Conservation (phyloP, 2,329 filamentous ascomycete species). For the Zymoseptoria ardabiliae region DNA sequence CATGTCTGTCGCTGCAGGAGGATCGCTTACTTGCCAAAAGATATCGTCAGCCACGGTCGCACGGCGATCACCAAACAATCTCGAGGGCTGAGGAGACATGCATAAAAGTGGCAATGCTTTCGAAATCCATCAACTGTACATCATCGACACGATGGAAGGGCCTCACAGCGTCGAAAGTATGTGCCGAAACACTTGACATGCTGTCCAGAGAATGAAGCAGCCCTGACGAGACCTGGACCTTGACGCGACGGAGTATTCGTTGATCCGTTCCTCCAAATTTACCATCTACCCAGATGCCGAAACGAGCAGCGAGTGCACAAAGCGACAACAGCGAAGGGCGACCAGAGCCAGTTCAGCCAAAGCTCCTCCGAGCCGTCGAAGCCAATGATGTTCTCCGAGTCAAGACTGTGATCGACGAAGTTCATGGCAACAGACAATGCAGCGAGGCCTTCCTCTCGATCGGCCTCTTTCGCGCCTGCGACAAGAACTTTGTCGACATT, state of each 20-base stretch:
- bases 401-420: conserved; percentile 26
- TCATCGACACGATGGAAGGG: neutral
- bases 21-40: neutral
- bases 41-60: conserved; percentile 8
- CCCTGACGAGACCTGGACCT: neutral
- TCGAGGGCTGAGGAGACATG: conserved; percentile 6
- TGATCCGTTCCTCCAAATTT: neutral
- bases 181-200: neutral
- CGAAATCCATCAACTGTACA: neutral
- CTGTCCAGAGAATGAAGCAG: neutral
- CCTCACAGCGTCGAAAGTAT: neutral
- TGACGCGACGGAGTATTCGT: neutral
- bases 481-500: conserved; percentile 27
- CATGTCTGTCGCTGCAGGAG: neutral
- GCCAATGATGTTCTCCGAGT: conserved; percentile 32
- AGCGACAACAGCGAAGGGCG: conserved; percentile 10
- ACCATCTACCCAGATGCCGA: conserved; percentile 6
- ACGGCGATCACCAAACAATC: conserved; percentile 2
- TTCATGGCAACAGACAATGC: conserved; percentile 31
- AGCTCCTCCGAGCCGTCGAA: conserved; percentile 35
- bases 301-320: conserved; percentile 11
- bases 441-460: conserved; percentile 34
- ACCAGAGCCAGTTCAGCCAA: conserved; percentile 33
- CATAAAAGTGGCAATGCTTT: neutral
- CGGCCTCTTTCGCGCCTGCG: conserved; percentile 35